Conservation (phyloP, 164 flowering plant genomes). For the Nelumbo lutea region DNA sequence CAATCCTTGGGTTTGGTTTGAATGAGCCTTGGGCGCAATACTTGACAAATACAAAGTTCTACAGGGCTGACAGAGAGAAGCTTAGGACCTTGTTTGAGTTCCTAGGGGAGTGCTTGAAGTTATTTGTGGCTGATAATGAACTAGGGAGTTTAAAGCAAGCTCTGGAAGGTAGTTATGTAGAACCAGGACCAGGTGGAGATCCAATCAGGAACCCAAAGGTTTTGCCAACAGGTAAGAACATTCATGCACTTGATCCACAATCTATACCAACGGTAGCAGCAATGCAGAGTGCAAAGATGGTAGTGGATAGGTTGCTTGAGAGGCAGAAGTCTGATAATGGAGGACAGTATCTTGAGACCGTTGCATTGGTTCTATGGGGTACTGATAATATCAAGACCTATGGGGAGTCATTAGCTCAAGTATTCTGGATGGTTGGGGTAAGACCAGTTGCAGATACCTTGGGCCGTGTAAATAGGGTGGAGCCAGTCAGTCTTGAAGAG, state of each 20-base stretch:
- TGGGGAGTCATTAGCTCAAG: constrained; percentile 95
- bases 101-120: constrained; percentile 82
- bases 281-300: constrained; percentile 87
- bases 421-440: constrained; percentile 95
- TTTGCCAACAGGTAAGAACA: constrained; percentile 97
- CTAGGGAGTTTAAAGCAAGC: constrained; percentile 92
- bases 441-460: constrained; percentile 81
- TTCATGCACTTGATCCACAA: constrained; percentile 97
- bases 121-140: constrained; percentile 92
- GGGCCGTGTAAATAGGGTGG: constrained; percentile 93
- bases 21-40: constrained; percentile 95
- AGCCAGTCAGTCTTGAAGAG: constrained; percentile 88
- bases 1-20: constrained; percentile 81
- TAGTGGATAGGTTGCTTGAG: constrained; percentile 88
- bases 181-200: constrained; percentile 99
- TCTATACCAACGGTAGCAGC: constrained; percentile 95
- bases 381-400: constrained; percentile 98
- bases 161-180: constrained; percentile 91
- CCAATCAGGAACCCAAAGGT: constrained; percentile 98
- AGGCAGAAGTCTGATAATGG: constrained; percentile 95
- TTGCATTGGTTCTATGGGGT: constrained; percentile 98
- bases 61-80: constrained; percentile 79
- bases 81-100: constrained; percentile 64
- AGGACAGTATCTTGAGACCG: constrained; percentile 92
- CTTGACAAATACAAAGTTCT: constrained; percentile 70